Evolutionary conservation across 331 rosid species (phyloP).

Genomic region (Quercus phellos): DNA sequence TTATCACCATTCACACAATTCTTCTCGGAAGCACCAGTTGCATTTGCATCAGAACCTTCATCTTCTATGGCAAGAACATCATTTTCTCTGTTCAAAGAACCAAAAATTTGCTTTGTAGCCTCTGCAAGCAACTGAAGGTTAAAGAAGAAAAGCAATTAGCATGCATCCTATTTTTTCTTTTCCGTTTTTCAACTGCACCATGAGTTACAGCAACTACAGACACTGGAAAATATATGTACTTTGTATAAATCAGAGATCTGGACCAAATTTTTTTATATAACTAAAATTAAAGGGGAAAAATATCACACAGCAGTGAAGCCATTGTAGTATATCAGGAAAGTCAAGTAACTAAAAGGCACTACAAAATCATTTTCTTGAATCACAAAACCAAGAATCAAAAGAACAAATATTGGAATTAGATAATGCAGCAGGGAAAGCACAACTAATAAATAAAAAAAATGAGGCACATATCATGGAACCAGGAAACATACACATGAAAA

Average conservation of each 20-base stretch:
- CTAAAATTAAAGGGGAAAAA: background rate
- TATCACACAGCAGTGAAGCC: background rate
- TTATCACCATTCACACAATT: conserved; percentile 42
- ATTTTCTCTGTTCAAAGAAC: conserved; percentile 50
- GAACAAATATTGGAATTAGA: background rate
- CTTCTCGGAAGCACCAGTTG: conserved; percentile 45
- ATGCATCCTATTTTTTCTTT: background rate
- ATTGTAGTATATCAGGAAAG: background rate
- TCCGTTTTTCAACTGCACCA: background rate
- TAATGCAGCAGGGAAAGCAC: background rate
- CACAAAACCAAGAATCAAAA: background rate
- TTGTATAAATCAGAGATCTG: background rate
- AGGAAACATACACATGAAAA: background rate
- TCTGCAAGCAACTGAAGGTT: conserved; percentile 87
- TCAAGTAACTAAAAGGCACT: background rate
- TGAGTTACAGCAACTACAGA: background rate
- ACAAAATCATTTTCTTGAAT: background rate
- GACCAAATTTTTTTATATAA: background rate
- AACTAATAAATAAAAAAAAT: background rate
- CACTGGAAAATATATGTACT: background rate
- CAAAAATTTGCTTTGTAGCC: conserved; percentile 77
- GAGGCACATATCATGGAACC: background rate
- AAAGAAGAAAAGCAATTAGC: conserved; percentile 20
- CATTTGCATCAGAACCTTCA: conserved; percentile 57
- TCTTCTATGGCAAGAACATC: conserved; percentile 73